Evolutionary conservation across 2,329 filamentous ascomycete genomes (phyloP).

Genomic region (Rutstroemia sp.): DNA sequence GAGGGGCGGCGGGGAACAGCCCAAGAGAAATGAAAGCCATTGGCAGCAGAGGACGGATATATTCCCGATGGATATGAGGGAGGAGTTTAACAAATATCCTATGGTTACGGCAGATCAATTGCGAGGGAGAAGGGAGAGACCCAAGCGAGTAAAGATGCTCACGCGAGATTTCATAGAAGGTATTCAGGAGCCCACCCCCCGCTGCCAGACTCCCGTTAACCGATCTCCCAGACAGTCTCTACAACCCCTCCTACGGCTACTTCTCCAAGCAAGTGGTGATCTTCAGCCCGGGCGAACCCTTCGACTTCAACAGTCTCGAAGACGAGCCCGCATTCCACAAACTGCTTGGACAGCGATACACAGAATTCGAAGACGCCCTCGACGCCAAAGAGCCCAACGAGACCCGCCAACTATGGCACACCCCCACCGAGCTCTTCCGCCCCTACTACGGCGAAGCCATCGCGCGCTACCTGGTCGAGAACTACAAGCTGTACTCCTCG

Average conservation of each 20-base stretch:
- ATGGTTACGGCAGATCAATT: conserved; percentile 78
- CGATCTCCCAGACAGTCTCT: conserved; percentile 65
- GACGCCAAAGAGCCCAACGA: conserved; percentile 62
- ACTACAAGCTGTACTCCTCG: conserved; percentile 87
- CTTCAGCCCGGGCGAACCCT: conserved; percentile 86
- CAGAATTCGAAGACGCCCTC: conserved; percentile 80
- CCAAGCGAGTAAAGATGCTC: conserved; percentile 89
- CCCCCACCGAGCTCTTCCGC: conserved; percentile 91
- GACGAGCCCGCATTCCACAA: conserved; percentile 83
- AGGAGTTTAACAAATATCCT: conserved; percentile 77
- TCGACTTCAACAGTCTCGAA: conserved; percentile 72
- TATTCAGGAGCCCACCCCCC: conserved; percentile 31
- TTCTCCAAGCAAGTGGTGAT: conserved; percentile 96
- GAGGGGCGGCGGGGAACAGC: conserved; percentile 13
- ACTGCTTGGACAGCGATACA: conserved; percentile 71
- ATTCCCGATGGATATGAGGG: conserved; percentile 66
- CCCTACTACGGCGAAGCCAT: conserved; percentile 97
- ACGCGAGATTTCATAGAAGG: conserved; percentile 96
- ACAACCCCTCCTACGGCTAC: conserved; percentile 92
- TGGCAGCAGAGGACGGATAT: conserved; percentile 82
- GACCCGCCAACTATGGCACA: conserved; percentile 93
- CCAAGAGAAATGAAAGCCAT: conserved; percentile 50
- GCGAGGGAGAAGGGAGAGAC: conserved; percentile 64
- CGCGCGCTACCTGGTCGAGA: conserved; percentile 88
- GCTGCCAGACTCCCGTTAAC: conserved; percentile 12